Percentiles rank a stretch among this genome's conserved stretches.
Evolutionary conservation across 345 rosid genomes (phyloP).

Genomic region (Raphanus sativus): DNA sequence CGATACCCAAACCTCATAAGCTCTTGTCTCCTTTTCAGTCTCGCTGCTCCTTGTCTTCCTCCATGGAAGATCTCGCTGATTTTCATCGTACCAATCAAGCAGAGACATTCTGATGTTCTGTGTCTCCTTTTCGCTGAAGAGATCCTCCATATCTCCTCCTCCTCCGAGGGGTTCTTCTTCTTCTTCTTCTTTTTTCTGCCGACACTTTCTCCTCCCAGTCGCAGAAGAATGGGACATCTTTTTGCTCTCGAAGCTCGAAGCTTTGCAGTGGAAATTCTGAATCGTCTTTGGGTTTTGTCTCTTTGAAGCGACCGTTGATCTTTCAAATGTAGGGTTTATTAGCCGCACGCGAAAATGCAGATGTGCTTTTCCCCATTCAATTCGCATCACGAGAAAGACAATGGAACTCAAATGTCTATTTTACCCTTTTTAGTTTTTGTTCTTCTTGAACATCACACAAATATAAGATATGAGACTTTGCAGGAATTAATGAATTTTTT

Average conservation of each 20-base stretch:
- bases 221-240: conserved; percentile 23
- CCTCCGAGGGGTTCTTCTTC: conserved; percentile 29
- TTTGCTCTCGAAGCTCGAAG: conserved; percentile 8
- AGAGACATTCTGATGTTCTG: conserved; percentile 50
- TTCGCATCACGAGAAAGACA: background rate
- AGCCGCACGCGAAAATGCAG: background rate
- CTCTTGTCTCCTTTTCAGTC: conserved; percentile 48
- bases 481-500: too few relatives aligned
- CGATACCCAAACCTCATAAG: conserved; percentile 93
- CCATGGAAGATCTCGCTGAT: conserved; percentile 84
- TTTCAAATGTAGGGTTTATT: conserved; percentile 34
- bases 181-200: conserved; percentile 12
- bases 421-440: background rate
- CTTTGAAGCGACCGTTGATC: conserved; percentile 32
- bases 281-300: conserved; percentile 3
- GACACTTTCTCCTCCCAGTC: conserved; percentile 14
- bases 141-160: conserved; percentile 66
- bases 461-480: too few relatives aligned
- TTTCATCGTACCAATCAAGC: conserved; percentile 71
- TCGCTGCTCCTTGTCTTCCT: conserved; percentile 38
- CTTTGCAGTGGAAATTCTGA: background rate
- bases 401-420: background rate
- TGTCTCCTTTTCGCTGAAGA: conserved; percentile 58
- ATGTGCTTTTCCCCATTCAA: background rate
- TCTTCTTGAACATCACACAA: too few relatives aligned